Percentiles rank a stretch among this genome's conserved stretches.
Conservation (phyloP, 306 rosid species). For the Cicer chorassanicum region DNA sequence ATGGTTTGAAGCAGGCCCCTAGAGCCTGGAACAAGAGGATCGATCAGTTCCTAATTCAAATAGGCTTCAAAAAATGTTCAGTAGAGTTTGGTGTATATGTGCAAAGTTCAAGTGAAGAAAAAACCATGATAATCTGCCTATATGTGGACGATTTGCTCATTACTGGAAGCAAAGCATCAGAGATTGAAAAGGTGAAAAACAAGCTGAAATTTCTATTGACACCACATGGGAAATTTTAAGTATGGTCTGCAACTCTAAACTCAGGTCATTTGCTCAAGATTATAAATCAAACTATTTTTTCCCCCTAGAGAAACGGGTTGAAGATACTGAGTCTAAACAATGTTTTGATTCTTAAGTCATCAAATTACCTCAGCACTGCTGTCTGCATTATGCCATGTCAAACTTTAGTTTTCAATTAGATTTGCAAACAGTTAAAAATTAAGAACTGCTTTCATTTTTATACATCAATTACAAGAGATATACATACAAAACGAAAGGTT, state of each 20-base stretch:
- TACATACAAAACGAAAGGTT: not conserved
- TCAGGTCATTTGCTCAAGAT: not conserved
- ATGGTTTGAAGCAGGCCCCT: too few species aligned
- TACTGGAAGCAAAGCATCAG: too few species aligned
- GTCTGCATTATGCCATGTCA: constrained; percentile 15
- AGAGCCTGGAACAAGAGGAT: too few species aligned
- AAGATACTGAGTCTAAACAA: constrained; percentile 1
- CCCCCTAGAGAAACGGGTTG: not conserved
- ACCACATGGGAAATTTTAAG: not conserved
- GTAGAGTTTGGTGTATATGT: too few species aligned
- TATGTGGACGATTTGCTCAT: too few species aligned
- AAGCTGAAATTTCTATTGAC: not conserved
- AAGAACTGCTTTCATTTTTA: constrained; percentile 9
- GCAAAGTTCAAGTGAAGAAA: too few species aligned
- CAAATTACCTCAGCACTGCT: constrained; percentile 3
- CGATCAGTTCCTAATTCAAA: too few species aligned
- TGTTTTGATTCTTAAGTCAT: constrained; percentile 17
- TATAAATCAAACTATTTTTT: constrained; percentile 14
- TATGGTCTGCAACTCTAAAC: not conserved
- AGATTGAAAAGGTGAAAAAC: too few species aligned
- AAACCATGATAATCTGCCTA: too few species aligned
- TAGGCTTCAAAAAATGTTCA: too few species aligned
- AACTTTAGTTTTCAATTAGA: constrained; percentile 22
- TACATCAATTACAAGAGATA: not conserved
- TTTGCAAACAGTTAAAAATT: constrained; percentile 12